Percentiles rank a stretch among this genome's conserved stretches.
Conservation (phyloP, 148 eudicot species). For the Polygonum maritimum region DNA sequence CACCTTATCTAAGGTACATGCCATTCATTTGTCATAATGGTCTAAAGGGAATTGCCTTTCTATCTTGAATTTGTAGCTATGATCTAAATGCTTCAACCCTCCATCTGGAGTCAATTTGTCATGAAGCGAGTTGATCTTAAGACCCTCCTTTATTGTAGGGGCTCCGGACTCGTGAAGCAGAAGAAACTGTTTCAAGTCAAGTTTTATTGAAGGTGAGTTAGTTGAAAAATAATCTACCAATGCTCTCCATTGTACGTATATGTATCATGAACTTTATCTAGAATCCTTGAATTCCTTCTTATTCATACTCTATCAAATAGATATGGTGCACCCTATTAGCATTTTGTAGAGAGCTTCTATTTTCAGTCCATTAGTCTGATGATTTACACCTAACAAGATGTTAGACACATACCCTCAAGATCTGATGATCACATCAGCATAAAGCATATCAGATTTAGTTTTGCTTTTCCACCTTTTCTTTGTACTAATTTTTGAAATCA, state of each 20-base stretch:
- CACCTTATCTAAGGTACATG: constrained; percentile 76
- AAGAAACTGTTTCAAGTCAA: constrained; percentile 82
- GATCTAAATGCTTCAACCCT: not conserved
- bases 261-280: not conserved
- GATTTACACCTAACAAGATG: not conserved
- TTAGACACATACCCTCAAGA: not conserved
- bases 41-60: not conserved
- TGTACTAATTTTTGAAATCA: not conserved
- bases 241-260: not conserved
- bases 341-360: not conserved
- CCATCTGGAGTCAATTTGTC: not conserved
- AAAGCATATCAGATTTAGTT: not conserved
- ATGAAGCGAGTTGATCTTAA: not conserved
- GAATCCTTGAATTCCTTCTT: not conserved
- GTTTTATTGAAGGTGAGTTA: constrained; percentile 59
- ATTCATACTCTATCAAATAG: not conserved
- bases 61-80: not conserved
- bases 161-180: constrained; percentile 80
- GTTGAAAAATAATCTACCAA: not conserved
- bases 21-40: not conserved
- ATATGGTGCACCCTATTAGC: not conserved
- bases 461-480: not conserved
- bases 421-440: not conserved
- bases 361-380: not conserved
- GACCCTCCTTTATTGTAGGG: constrained; percentile 41